Conservation (phyloP, 2,329 filamentous ascomycete species). For the Aspergillus sp. region DNA sequence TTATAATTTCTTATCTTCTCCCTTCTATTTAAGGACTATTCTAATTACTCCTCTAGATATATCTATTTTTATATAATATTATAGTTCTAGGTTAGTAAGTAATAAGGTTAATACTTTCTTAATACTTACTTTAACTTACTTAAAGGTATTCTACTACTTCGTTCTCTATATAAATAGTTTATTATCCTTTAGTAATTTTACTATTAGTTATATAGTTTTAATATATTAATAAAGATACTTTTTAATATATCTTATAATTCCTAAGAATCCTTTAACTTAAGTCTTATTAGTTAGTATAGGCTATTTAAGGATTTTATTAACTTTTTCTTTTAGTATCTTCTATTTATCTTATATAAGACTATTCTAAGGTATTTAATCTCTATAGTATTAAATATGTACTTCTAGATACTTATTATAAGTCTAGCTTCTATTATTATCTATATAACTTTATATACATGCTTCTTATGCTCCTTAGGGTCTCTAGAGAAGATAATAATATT, state of each 20-base stretch:
- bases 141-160: not conserved
- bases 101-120: not conserved
- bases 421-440: not conserved
- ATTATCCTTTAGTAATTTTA: constrained; percentile 1
- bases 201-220: not conserved
- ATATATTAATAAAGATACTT: not conserved
- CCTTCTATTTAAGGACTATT: constrained; percentile 5
- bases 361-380: not conserved
- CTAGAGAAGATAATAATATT: constrained; percentile 5
- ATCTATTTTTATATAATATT: constrained; percentile 3
- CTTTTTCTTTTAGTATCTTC: not conserved
- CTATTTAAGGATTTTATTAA: not conserved
- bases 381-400: not conserved
- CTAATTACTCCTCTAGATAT: not conserved
- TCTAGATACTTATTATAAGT: not conserved
- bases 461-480: not conserved
- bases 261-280: not conserved
- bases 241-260: constrained; percentile 6
- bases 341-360: not conserved
- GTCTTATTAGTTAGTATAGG: not conserved
- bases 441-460: constrained; percentile 1
- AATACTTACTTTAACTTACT: not conserved
- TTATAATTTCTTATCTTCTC: not conserved
- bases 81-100: not conserved
- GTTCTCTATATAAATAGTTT: not conserved